Evolutionary conservation across 805 yeast species (phyloP).

Genomic region (Torulaspora franciscae): DNA sequence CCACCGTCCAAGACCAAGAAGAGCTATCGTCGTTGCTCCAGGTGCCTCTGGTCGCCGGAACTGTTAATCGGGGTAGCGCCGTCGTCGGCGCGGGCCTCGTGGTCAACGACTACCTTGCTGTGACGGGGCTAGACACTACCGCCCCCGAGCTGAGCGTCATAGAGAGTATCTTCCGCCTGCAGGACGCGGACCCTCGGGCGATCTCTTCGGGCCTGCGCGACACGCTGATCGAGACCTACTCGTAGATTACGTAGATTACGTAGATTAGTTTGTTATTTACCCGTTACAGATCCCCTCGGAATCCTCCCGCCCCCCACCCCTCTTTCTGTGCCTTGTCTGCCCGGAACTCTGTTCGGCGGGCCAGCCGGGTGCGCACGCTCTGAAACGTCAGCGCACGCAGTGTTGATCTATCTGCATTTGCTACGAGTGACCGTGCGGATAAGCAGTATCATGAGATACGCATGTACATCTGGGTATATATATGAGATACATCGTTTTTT

Average conservation of each 20-base stretch:
- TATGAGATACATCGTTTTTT: not conserved
- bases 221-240: slow-evolving; percentile 86
- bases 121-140: slow-evolving; percentile 94
- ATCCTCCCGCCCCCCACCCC: not conserved
- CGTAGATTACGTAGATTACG: slow-evolving; percentile 37
- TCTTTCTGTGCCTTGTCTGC: not conserved
- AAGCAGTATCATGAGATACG: not conserved
- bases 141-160: slow-evolving; percentile 97
- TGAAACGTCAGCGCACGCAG: slow-evolving; percentile 1
- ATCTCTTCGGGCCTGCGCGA: slow-evolving; percentile 83
- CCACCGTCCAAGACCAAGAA: slow-evolving; percentile 96
- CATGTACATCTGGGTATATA: not conserved
- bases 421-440: not conserved
- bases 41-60: slow-evolving; percentile 98
- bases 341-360: not conserved
- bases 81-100: slow-evolving; percentile 99
- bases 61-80: slow-evolving; percentile 94
- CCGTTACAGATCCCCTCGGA: no score
- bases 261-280: not conserved
- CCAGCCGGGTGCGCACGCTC: slow-evolving; percentile 1
- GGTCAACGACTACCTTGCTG: slow-evolving; percentile 97
- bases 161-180: slow-evolving; percentile 91
- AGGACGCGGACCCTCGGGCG: slow-evolving; percentile 85
- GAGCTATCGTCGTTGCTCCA: slow-evolving; percentile 92
- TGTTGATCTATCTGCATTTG: not conserved